Evolutionary conservation across 257 asterid genomes (phyloP).

Genomic region (Datura wrightii): DNA sequence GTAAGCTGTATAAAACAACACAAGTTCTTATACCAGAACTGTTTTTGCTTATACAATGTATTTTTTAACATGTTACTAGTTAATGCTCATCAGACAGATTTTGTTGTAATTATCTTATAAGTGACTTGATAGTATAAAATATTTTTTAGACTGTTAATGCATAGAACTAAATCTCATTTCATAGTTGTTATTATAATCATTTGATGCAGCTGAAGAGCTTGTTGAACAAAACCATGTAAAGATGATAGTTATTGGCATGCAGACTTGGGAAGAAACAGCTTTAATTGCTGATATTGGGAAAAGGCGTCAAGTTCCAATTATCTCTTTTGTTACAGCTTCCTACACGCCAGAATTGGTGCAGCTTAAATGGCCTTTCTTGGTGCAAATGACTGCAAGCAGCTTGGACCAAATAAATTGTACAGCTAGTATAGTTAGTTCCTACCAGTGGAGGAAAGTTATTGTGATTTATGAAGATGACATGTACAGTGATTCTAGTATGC

Average conservation of each 20-base stretch:
- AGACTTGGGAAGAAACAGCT: conserved; percentile 54
- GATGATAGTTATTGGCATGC: conserved; percentile 41
- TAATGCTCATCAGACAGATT: background rate
- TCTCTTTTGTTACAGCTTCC: conserved; percentile 48
- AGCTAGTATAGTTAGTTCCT: conserved; percentile 39
- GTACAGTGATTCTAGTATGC: conserved; percentile 43
- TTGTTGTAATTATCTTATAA: background rate
- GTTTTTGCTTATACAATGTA: background rate
- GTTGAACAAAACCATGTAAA: conserved; percentile 37
- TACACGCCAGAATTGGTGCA: conserved; percentile 30
- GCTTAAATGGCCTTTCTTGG: conserved; percentile 52
- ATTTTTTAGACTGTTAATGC: no score
- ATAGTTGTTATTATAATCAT: background rate
- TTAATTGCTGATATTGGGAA: conserved; percentile 49
- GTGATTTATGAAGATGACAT: conserved; percentile 44
- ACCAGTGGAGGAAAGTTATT: conserved; percentile 48
- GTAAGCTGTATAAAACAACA: background rate
- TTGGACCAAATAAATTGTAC: conserved; percentile 42
- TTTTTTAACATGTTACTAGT: background rate
- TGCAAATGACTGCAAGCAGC: conserved; percentile 42
- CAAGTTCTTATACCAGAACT: background rate
- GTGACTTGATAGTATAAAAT: background rate
- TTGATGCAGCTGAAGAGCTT: conserved; percentile 48
- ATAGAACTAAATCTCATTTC: background rate
- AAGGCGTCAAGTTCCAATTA: conserved; percentile 46